phyloP scores from a whole-genome alignment of 1,284 basidiomycete genomes.

The Cutaneotrichosporon cavernicola region DNA sequence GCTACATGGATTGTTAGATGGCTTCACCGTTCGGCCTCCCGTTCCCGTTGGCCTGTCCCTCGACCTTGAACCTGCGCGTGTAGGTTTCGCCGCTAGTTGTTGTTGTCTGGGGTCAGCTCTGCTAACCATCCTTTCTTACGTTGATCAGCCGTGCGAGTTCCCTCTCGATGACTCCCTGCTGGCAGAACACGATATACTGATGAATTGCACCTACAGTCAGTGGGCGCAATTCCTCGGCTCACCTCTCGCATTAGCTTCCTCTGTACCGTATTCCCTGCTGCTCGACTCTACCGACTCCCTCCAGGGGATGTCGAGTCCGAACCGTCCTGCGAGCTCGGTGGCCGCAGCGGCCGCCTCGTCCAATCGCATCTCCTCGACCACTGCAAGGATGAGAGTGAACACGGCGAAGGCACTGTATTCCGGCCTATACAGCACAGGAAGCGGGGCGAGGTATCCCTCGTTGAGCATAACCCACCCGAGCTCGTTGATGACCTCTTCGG shows the following conservation, averaged over 20 bases:
- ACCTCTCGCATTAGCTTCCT: slow-evolving; percentile 31
- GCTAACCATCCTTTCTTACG: not conserved
- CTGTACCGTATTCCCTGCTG: slow-evolving; percentile 22
- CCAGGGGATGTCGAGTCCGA: slow-evolving; percentile 32
- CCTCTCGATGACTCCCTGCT: slow-evolving; percentile 19
- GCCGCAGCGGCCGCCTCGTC: slow-evolving; percentile 25
- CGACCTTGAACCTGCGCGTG: slow-evolving; percentile 16
- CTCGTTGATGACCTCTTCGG: slow-evolving; percentile 26
- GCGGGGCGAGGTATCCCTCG: slow-evolving; percentile 34
- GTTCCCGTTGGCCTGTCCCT: not conserved
- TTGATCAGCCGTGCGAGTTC: slow-evolving; percentile 12
- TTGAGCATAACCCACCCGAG: slow-evolving; percentile 38
- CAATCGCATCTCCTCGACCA: slow-evolving; percentile 28
- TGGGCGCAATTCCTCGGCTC: slow-evolving; percentile 8
- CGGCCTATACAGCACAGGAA: slow-evolving; percentile 34
- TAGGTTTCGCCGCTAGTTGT: not conserved
- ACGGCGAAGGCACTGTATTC: slow-evolving; percentile 32
- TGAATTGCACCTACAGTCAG: slow-evolving; percentile 20
- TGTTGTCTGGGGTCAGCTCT: not conserved
- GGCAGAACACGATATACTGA: slow-evolving; percentile 23
- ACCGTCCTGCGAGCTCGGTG: slow-evolving; percentile 32
- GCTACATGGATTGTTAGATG: slow-evolving; percentile 5
- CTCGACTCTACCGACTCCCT: slow-evolving; percentile 16
- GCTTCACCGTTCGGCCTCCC: slow-evolving; percentile 4
- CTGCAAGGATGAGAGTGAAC: slow-evolving; percentile 33